These are phyloP conservation scores for Glycine latifolia DNA, from an alignment of 306 rosid genomes.

Conservation along the genomic window DNA sequence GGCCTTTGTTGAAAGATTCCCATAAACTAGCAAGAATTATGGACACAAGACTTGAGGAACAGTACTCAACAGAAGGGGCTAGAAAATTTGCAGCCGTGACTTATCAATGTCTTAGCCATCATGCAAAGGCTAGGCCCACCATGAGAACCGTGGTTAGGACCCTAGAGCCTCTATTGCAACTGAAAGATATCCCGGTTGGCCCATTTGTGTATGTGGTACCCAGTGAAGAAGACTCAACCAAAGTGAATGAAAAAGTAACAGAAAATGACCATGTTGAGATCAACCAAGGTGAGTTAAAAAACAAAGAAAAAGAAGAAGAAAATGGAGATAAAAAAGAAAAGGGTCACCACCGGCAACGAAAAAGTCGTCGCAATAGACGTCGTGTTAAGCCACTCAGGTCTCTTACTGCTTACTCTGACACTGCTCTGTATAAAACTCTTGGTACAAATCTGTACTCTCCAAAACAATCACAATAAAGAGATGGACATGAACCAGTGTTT, in stretches of 20 bases:
- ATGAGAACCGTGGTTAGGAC: slow-evolving; percentile 79
- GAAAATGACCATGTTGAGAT: slow-evolving; percentile 27
- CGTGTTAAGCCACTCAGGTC: slow-evolving; percentile 55
- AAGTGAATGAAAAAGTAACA: slow-evolving; percentile 24
- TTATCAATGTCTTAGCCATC: slow-evolving; percentile 71
- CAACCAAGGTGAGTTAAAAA: slow-evolving; percentile 33
- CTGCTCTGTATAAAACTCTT: slow-evolving; percentile 67
- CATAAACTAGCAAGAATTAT: slow-evolving; percentile 73
- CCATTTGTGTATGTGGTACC: slow-evolving; percentile 87
- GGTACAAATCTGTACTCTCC: slow-evolving; percentile 66
- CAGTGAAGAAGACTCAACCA: slow-evolving; percentile 37
- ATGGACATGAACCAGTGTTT: neutral
- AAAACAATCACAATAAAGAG: slow-evolving; percentile 34
- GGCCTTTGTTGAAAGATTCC: slow-evolving; percentile 71
- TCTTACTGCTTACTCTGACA: slow-evolving; percentile 72
- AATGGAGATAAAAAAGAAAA: slow-evolving; percentile 42
- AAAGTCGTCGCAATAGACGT: slow-evolving; percentile 53
- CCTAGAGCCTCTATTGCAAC: slow-evolving; percentile 64
- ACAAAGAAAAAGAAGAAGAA: slow-evolving; percentile 10
- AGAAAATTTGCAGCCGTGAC: slow-evolving; percentile 71
- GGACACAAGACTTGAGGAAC: slow-evolving; percentile 83
- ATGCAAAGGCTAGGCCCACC: slow-evolving; percentile 78
- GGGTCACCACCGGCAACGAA: slow-evolving; percentile 41
- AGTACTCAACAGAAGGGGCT: slow-evolving; percentile 76
- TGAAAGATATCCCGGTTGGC: slow-evolving; percentile 70